Conservation (phyloP, 768 basidiomycete species). For the Tylopilus vinaceipallidus region DNA sequence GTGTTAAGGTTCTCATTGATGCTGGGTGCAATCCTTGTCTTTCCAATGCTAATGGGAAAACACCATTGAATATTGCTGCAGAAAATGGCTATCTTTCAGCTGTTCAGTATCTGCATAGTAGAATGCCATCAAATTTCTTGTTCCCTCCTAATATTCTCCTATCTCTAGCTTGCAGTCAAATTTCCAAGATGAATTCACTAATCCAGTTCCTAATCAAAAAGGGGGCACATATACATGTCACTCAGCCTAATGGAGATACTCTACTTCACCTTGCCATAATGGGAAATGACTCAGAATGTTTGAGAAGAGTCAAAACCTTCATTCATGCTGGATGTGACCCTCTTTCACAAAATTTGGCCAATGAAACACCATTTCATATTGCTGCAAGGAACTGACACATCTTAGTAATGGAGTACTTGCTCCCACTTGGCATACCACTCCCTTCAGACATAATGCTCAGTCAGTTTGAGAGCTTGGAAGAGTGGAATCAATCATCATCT, state of each 20-base stretch:
- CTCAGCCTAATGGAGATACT: not conserved
- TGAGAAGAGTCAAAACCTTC: not conserved
- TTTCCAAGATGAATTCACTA: no score
- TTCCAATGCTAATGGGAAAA: not conserved
- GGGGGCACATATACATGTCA: no score
- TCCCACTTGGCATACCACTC: not conserved
- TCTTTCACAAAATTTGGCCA: not conserved
- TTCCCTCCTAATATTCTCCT: not conserved
- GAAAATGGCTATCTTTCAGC: not conserved
- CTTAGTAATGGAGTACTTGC: not conserved
- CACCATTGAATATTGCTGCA: not conserved
- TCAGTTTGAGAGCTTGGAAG: not conserved
- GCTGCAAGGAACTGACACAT: not conserved
- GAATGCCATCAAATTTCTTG: not conserved
- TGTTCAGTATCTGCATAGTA: not conserved
- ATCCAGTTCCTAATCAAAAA: no score
- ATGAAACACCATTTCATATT: not conserved
- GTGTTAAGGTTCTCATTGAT: not conserved
- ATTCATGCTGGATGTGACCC: conserved; percentile 6
- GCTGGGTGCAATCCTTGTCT: not conserved
- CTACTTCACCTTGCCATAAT: not conserved
- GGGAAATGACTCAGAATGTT: not conserved
- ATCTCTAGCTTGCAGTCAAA: no score
- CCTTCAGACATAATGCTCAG: not conserved
- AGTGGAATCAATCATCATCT: no score